Base-by-base conservation (phyloP, 2,329 filamentous ascomycete genomes). In the Aspergillus cejpii region DNA sequence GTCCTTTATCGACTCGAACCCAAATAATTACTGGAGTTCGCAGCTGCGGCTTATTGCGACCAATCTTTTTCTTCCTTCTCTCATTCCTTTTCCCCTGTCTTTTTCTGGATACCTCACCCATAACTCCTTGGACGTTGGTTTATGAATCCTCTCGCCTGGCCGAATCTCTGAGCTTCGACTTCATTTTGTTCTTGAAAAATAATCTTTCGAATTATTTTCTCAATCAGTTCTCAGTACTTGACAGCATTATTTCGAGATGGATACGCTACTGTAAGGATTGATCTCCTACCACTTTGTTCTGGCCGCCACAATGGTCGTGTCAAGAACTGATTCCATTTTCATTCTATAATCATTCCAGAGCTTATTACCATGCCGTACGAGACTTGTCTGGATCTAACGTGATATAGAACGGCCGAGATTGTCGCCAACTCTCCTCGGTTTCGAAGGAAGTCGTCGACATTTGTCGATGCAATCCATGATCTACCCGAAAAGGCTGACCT, bases 391-490 rank as follows among this genome's bases (percentile, higher is more conserved):
- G 44, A 56, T 51, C 54, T 62, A 53, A 65, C 58, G 45, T 54
- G 44, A 45, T 41, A 31, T 58, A 92, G 87, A 49, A 96, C 90
- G 37, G 88, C 89, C 60, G 88, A 96, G 64, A 85, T 95, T 57
- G 88, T 90, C 66, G 88, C 86, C 54, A 95, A 87, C 66, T 89
- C 90, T 48, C 87, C 88, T 47, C 83, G 86, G 55, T 94, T 94
- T 65, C 84, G 90, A 53, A 84, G 92, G 59, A 87, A 88, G 70
- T 96, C 91, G 58, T 96, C 89, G 56, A 96, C 90, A 28, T 95
- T 94, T 66, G 90, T 96, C 59, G 92, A 97, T 75, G 91, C 87
- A 54, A 96, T 97, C 59, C 91, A 97, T 70, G 91, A 97, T 74
- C 77, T 94, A 43, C 81, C 87, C 6, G 85, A 90, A 63, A 88